Conservation (phyloP, 805 yeast genomes). For the Saturnispora zaruensis region DNA sequence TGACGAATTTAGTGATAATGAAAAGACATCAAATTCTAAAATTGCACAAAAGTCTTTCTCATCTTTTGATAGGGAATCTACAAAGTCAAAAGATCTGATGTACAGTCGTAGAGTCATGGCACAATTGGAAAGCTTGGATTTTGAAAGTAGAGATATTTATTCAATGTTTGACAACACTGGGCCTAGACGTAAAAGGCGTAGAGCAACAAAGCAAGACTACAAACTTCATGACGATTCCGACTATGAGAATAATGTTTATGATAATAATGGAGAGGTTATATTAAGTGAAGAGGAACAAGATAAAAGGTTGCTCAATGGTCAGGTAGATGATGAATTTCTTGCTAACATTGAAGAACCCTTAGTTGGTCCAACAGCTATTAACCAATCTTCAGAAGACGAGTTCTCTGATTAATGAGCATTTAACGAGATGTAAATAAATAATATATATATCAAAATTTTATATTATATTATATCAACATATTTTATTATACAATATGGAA, state of each 20-base stretch:
- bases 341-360: neutral
- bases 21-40: neutral
- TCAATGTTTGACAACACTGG: conserved; percentile 2
- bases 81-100: neutral
- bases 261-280: conserved; percentile 14
- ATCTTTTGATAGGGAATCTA: neutral
- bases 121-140: conserved; percentile 12
- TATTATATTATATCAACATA: neutral
- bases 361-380: conserved; percentile 2
- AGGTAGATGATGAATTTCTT: conserved; percentile 7
- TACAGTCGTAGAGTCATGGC: conserved; percentile 5
- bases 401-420: conserved; percentile 1
- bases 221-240: conserved; percentile 58
- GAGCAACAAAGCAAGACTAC: conserved; percentile 50
- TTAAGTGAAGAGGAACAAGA: conserved; percentile 17
- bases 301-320: conserved; percentile 12
- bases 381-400: conserved; percentile 2
- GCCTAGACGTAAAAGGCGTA: conserved; percentile 6
- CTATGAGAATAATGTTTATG: conserved; percentile 34
- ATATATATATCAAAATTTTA: too few species aligned
- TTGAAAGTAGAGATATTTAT: conserved; percentile 13
- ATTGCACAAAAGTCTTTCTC: neutral
- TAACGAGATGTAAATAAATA: neutral
- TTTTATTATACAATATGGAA: neutral
- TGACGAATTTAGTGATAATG: conserved; percentile 1